Percentiles rank a stretch among this genome's conserved stretches.
Conservation (phyloP, 257 asterid species). For the Thymus quinquecostatus region DNA sequence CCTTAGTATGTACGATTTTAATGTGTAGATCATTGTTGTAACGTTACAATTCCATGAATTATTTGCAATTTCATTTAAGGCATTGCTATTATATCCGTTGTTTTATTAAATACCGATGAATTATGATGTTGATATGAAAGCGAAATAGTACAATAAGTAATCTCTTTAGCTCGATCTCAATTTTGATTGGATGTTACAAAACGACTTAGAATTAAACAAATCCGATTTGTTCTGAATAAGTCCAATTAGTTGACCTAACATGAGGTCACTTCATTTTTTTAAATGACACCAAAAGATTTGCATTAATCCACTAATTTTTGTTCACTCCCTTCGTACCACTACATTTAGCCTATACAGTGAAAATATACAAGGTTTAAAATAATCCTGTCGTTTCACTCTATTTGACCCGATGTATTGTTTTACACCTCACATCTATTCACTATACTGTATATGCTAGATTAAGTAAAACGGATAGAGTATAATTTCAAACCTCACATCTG, state of each 20-base stretch:
- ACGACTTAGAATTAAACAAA: not conserved
- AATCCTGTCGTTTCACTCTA: too few species aligned
- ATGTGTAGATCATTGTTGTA: not conserved
- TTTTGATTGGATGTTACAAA: not conserved
- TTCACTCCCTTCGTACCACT: not conserved
- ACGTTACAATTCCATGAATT: not conserved
- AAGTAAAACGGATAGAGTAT: too few species aligned
- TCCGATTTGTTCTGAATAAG: not conserved
- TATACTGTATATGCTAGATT: too few species aligned
- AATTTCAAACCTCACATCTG: too few species aligned
- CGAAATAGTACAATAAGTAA: too few species aligned
- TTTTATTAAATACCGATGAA: not conserved
- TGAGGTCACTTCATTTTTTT: not conserved
- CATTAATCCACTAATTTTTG: not conserved
- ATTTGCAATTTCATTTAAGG: not conserved
- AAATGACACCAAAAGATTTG: not conserved
- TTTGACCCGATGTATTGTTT: too few species aligned
- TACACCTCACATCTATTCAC: too few species aligned
- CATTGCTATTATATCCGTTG: not conserved
- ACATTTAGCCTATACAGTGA: too few species aligned
- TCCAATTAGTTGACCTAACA: constrained; percentile 22
- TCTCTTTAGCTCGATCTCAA: not conserved
- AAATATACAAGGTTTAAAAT: too few species aligned
- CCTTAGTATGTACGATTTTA: not conserved
- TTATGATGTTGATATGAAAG: not conserved